phyloP scores from a whole-genome alignment of 2,329 filamentous ascomycete genomes.

The Ceratocystis destructans region DNA sequence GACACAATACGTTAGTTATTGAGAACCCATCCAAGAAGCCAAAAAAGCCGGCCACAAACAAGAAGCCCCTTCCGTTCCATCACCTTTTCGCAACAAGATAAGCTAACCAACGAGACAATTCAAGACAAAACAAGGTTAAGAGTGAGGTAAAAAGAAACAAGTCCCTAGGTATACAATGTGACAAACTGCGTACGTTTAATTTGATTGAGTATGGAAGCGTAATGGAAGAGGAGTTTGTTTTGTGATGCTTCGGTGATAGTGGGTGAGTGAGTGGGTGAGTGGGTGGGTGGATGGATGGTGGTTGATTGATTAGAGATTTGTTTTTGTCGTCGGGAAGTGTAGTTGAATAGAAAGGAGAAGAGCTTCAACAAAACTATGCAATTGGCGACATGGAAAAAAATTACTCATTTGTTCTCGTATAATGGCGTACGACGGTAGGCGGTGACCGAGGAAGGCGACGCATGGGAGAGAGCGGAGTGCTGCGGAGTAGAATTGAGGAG shows the following conservation, averaged over 20 bases:
- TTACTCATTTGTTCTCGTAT: neutral
- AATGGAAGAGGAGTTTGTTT: neutral
- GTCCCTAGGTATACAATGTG: constrained; percentile 2
- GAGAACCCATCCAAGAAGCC: neutral
- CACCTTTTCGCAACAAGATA: neutral
- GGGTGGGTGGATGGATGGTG: neutral
- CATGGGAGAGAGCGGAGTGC: neutral
- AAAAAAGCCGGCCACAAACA: too few species aligned
- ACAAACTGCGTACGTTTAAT: neutral
- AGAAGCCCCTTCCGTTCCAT: neutral
- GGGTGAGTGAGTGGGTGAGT: neutral
- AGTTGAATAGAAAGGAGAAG: neutral
- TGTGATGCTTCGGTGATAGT: neutral
- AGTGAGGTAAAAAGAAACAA: neutral
- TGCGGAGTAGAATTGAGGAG: neutral
- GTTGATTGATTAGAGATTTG: neutral
- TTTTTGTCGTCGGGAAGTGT: neutral
- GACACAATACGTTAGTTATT: too few species aligned
- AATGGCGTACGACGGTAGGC: neutral
- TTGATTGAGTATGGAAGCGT: neutral
- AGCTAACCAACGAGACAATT: neutral
- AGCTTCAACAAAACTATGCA: neutral
- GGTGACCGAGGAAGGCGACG: neutral
- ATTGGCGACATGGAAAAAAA: neutral
- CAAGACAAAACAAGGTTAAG: too few species aligned